Percentiles rank a stretch among this genome's conserved stretches.
Evolutionary conservation across 208 protist species (phyloP).

Genomic region (Histomonas meleagridis): DNA sequence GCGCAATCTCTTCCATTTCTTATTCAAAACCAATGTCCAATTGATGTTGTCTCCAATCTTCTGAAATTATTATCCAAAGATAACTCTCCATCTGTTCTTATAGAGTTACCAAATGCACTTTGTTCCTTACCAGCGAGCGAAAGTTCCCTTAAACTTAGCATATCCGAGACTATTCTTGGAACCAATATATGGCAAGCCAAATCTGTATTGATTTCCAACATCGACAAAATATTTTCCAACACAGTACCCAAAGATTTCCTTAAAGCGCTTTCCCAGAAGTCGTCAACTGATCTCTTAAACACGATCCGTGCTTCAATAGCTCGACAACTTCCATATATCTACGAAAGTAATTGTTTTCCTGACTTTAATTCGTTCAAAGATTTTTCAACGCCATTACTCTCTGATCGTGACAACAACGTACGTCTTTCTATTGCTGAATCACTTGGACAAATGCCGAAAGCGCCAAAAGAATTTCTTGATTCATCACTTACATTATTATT

Average conservation of each 20-base stretch:
- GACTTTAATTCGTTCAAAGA: neutral
- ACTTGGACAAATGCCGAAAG: neutral
- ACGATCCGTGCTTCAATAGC: neutral
- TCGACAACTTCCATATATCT: neutral
- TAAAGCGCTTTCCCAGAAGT: neutral
- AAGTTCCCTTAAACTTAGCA: no score
- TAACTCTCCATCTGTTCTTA: neutral
- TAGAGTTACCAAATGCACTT: neutral
- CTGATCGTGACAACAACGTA: neutral
- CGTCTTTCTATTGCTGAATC: neutral
- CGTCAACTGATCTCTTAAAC: no score
- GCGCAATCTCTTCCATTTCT: neutral
- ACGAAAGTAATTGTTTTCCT: neutral
- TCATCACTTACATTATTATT: neutral
- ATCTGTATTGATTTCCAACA: neutral
- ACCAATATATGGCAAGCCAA: neutral
- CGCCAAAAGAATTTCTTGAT: neutral
- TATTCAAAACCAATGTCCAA: neutral
- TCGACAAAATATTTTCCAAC: neutral
- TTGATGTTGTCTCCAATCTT: neutral
- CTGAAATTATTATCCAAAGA: neutral
- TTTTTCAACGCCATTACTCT: neutral
- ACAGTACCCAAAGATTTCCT: neutral
- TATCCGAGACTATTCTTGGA: neutral
- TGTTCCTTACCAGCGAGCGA: neutral